Evolutionary conservation across 257 asterid genomes (phyloP).

Genomic region (Phtheirospermum japonicum): DNA sequence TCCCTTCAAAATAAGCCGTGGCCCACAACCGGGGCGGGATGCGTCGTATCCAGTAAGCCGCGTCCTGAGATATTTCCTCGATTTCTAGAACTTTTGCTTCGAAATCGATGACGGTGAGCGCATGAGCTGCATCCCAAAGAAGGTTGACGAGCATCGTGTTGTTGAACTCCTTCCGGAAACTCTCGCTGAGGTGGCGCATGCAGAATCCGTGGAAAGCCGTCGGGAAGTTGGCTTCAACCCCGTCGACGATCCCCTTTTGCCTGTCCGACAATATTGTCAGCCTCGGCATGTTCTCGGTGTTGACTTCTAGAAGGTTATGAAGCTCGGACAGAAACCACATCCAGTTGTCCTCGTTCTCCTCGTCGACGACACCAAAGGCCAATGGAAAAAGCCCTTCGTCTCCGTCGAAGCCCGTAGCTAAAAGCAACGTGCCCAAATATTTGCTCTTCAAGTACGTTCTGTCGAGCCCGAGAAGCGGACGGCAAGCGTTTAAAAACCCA

Average conservation of each 20-base stretch:
- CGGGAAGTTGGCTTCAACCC: slow-evolving; percentile 86
- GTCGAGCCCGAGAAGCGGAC: slow-evolving; percentile 92
- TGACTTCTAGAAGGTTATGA: slow-evolving; percentile 75
- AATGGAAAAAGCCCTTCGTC: slow-evolving; percentile 88
- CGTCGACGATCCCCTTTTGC: slow-evolving; percentile 78
- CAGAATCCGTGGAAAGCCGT: slow-evolving; percentile 94
- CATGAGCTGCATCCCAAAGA: slow-evolving; percentile 89
- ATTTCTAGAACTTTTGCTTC: slow-evolving; percentile 76
- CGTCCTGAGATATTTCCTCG: slow-evolving; percentile 86
- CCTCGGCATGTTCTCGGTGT: slow-evolving; percentile 94
- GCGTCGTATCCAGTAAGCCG: slow-evolving; percentile 85
- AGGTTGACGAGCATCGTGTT: slow-evolving; percentile 81
- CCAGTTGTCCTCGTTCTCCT: slow-evolving; percentile 91
- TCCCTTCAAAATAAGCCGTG: slow-evolving; percentile 79
- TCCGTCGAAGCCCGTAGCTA: slow-evolving; percentile 94
- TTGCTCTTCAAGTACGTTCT: slow-evolving; percentile 82
- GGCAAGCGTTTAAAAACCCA: slow-evolving; percentile 88
- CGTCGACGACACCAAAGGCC: slow-evolving; percentile 95
- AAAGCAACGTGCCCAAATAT: slow-evolving; percentile 81
- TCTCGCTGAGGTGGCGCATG: slow-evolving; percentile 89
- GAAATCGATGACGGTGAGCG: slow-evolving; percentile 67
- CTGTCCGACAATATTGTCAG: slow-evolving; percentile 89
- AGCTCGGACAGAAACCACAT: slow-evolving; percentile 99
- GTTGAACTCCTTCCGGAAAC: slow-evolving; percentile 85
- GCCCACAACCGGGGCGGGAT: slow-evolving; percentile 88